Conservation (phyloP, 352 stramenopile species). For the Globisporangium nunn region DNA sequence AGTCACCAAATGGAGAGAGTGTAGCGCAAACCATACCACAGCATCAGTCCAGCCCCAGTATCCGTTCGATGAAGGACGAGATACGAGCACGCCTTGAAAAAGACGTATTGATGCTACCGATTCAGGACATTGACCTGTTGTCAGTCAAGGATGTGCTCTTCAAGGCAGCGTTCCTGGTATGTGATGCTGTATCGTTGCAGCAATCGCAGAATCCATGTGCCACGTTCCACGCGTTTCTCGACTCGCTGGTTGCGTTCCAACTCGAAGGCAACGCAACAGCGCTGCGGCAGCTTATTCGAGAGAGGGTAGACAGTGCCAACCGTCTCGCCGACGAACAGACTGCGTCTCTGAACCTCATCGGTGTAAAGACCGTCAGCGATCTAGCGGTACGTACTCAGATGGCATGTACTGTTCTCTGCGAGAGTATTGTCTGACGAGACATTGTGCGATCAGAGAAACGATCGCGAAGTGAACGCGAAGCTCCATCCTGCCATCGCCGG, state of each 20-base stretch:
- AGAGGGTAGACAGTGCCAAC: conserved; percentile 18
- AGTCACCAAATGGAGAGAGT: not conserved
- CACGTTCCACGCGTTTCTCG: conserved; percentile 18
- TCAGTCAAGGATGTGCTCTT: conserved; percentile 33
- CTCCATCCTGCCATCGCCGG: conserved; percentile 15
- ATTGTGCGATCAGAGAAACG: conserved; percentile 7
- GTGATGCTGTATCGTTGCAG: not conserved
- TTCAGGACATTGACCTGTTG: conserved; percentile 15
- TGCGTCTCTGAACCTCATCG: conserved; percentile 12
- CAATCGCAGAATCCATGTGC: not conserved
- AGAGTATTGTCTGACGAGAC: not conserved
- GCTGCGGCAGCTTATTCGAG: conserved; percentile 22
- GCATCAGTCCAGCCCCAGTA: not conserved
- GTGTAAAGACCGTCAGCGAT: conserved; percentile 17
- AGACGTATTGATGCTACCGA: conserved; percentile 38
- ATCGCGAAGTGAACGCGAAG: conserved; percentile 9
- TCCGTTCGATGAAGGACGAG: conserved; percentile 13
- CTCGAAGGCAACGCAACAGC: conserved; percentile 10
- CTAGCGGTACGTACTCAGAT: conserved; percentile 17
- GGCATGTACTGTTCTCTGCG: not conserved
- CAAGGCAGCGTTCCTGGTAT: conserved; percentile 45
- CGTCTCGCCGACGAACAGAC: conserved; percentile 13
- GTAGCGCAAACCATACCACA: not conserved
- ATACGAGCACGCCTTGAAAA: conserved; percentile 24
- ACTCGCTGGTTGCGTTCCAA: conserved; percentile 19